Evolutionary conservation across 768 basidiomycete genomes (phyloP).

Genomic region (Dentipellis sp.): DNA sequence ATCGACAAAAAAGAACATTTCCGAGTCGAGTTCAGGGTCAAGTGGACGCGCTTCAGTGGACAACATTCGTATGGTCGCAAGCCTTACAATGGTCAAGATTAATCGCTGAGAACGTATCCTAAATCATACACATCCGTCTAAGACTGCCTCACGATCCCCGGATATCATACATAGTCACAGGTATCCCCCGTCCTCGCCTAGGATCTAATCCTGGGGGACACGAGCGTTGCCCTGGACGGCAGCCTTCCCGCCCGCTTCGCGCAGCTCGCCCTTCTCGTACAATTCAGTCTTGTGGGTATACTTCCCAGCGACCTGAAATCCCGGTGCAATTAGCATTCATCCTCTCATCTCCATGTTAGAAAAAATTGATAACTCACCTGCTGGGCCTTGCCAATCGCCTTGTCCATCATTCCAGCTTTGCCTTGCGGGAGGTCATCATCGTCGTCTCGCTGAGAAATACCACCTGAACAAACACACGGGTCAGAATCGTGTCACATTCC

Average conservation of each 20-base stretch:
- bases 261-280: slow-evolving; percentile 48
- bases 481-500: too few species aligned
- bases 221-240: slow-evolving; percentile 32
- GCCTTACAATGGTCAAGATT: too few species aligned
- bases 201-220: slow-evolving; percentile 31
- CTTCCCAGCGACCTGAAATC: slow-evolving; percentile 40
- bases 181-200: background rate
- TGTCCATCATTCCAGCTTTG: slow-evolving; percentile 39
- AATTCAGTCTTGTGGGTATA: slow-evolving; percentile 34
- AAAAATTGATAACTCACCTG: slow-evolving; percentile 28
- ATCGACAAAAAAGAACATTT: too few species aligned
- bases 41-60: too few species aligned
- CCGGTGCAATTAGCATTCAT: background rate
- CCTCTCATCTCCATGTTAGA: background rate
- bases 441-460: slow-evolving; percentile 6
- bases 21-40: too few species aligned
- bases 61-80: too few species aligned
- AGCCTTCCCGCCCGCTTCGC: slow-evolving; percentile 43
- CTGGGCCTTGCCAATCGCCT: slow-evolving; percentile 48
- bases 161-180: too few species aligned
- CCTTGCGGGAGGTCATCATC: slow-evolving; percentile 26
- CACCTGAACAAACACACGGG: too few species aligned
- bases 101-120: too few species aligned
- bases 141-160: too few species aligned
- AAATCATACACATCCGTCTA: too few species aligned